A percentile compares a stretch with the other conserved stretches of the same genome.
These are phyloP conservation scores for Trichoderma arundinaceum DNA, from an alignment of 2,329 filamentous ascomycete species.

Conservation along the genomic window DNA sequence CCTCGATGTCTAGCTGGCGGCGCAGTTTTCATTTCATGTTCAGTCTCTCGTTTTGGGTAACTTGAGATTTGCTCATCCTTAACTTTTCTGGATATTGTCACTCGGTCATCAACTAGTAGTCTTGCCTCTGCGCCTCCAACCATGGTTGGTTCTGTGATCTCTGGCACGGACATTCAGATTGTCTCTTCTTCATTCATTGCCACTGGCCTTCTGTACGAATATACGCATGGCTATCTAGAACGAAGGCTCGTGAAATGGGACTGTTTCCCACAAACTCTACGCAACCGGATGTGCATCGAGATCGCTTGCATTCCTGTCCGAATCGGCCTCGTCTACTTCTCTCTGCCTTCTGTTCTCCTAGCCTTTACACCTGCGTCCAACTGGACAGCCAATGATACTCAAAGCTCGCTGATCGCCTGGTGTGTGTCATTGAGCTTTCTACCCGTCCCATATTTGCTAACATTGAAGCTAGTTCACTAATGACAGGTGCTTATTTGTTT, in stretches of 20 bases:
- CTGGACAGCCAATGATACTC: conserved; percentile 8
- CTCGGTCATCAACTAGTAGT: too few relatives aligned
- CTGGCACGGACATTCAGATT: conserved; percentile 6
- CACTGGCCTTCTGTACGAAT: conserved; percentile 2
- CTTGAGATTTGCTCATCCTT: too few relatives aligned
- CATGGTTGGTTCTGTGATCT: not conserved
- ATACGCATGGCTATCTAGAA: not conserved
- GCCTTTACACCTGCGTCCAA: conserved; percentile 5
- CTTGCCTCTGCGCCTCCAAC: not conserved
- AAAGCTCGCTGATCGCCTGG: conserved; percentile 7
- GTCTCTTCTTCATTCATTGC: not conserved
- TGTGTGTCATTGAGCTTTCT: not conserved
- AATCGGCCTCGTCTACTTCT: conserved; percentile 7
- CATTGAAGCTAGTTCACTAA: not conserved
- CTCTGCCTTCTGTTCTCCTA: not conserved
- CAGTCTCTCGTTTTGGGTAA: too few relatives aligned
- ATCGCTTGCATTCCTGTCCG: conserved; percentile 12
- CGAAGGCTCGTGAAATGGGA: conserved; percentile 14
- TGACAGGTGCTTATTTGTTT: conserved; percentile 21
- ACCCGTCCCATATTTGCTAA: not conserved
- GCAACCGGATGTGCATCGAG: conserved; percentile 18
- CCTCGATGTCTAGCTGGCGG: too few relatives aligned
- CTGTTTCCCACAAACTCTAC: not conserved
- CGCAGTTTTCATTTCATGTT: too few relatives aligned
- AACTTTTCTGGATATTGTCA: too few relatives aligned